Evolutionary conservation across 75 land plant species (phyloP).

Genomic region (Picea glauca): DNA sequence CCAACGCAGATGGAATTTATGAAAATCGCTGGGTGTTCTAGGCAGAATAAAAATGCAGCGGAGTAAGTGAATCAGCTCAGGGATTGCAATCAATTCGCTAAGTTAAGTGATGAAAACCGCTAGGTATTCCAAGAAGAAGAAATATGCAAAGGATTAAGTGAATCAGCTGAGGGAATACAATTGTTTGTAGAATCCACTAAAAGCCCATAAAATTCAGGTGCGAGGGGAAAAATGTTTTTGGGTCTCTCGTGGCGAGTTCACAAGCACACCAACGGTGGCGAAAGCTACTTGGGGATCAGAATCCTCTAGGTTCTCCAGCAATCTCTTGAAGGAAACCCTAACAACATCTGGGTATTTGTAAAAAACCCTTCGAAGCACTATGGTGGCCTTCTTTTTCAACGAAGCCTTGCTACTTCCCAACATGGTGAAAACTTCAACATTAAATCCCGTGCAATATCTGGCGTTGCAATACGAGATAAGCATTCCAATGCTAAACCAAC

Average conservation of each 20-base stretch:
- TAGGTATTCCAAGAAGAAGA: too few species aligned
- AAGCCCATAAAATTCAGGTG: constrained; percentile 84
- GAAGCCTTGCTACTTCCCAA: constrained; percentile 31
- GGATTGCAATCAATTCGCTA: too few species aligned
- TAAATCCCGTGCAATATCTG: constrained; percentile 72
- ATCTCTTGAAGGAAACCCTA: constrained; percentile 60
- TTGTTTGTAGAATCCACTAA: constrained; percentile 67
- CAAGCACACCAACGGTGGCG: constrained; percentile 75
- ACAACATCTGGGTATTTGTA: constrained; percentile 68
- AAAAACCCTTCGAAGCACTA: constrained; percentile 54
- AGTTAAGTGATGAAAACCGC: too few species aligned
- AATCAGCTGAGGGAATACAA: constrained; percentile 19
- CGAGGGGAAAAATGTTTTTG: constrained; percentile 75
- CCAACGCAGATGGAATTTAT: too few species aligned
- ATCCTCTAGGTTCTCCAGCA: constrained; percentile 79
- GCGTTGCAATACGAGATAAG: constrained; percentile 41
- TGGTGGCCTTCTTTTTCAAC: constrained; percentile 57
- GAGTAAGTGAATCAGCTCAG: too few species aligned
- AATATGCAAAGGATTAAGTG: too few species aligned
- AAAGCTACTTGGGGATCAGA: constrained; percentile 54
- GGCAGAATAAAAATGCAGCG: too few species aligned
- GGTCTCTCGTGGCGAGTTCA: constrained; percentile 68
- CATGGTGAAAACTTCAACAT: constrained; percentile 63
- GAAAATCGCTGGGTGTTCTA: too few species aligned
- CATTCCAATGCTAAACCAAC: constrained; percentile 63